Evolutionary conservation across 2,329 filamentous ascomycete species (phyloP), one percentile per base, ranked within the genome.

Genomic region (Drechslerella dactyloides): DNA sequence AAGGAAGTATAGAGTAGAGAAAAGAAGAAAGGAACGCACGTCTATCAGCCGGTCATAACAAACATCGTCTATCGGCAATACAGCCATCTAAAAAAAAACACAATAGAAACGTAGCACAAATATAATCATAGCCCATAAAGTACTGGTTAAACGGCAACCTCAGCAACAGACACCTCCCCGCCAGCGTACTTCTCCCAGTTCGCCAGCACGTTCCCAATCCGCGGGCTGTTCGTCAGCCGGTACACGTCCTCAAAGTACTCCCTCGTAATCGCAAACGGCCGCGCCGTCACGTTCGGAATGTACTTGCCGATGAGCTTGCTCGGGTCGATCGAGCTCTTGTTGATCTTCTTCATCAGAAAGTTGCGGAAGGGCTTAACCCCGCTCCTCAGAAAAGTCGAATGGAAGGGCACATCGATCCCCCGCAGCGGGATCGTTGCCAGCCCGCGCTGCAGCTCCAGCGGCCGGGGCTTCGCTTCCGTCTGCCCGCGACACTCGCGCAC

Each of bases 221-320:
- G 86, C 75, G 86, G 86, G 69, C 85, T 87, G 82, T 96, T 97
- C 61, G 94, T 99, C 79, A 99, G 82, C 77, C 87, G 87, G 83
- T 97, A 97, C 56, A 99, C 96, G 79, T 97, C 94, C 85, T 99
- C 93, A 82, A 99, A 99, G 83, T 99, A 99, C 83, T 97, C 94
- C 85, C 93, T 96, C 62, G 92, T 96, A 75, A 99, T 84, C 80
- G 92, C 91, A 80, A 99, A 99, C 15, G 94, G 94, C 82, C 89
- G 89, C 68, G 94, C 94, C 63, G 94, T 99, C 76, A 99, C 96
- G 81, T 99, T 99, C 76, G 94, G 94, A 76, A 99, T 97, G 83
- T 99, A 99, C 83, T 99, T 99, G 78, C 94, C 94, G 76, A 99
- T 86, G 78, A 99, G 83, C 85, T 97, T 97, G 80, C 90, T 90